Conservation (phyloP, 1,139 yeast species). For the Suhomyces atakaporum region DNA sequence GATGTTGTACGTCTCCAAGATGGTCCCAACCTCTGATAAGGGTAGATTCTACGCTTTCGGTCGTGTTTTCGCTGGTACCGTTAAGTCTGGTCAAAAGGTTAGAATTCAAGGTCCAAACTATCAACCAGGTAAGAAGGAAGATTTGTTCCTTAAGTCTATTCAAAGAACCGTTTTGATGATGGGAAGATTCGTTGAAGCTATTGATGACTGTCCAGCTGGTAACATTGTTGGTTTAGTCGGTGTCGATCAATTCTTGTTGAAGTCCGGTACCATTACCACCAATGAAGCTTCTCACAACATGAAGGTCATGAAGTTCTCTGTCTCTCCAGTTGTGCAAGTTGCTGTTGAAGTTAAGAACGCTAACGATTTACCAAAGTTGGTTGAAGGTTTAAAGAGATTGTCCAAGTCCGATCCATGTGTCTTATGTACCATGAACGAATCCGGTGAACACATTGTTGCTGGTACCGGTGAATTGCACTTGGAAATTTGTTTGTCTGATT, state of each 20-base stretch:
- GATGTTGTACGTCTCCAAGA: conserved; percentile 99
- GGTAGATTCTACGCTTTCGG: conserved; percentile 99
- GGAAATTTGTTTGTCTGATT: conserved; percentile 95
- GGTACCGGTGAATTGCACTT: conserved; percentile 99
- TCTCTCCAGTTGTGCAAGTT: conserved; percentile 98
- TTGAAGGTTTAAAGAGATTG: conserved; percentile 99
- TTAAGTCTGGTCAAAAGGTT: conserved; percentile 97
- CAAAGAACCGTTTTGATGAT: conserved; percentile 99
- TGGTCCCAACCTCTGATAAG: conserved; percentile 99
- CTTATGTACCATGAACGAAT: conserved; percentile 78
- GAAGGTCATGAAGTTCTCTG: conserved; percentile 99
- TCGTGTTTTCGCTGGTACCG: conserved; percentile 99
- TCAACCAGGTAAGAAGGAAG: conserved; percentile 97
- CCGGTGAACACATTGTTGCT: conserved; percentile 99
- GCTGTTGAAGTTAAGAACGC: conserved; percentile 99
- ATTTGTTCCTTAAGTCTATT: conserved; percentile 92
- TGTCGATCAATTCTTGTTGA: conserved; percentile 98
- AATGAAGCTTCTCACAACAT: conserved; percentile 96
- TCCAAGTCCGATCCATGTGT: conserved; percentile 99
- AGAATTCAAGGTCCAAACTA: conserved; percentile 99
- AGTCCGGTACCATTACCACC: conserved; percentile 99
- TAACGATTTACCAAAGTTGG: conserved; percentile 98
- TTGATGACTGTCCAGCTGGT: conserved; percentile 99
- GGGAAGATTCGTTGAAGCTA: conserved; percentile 98
- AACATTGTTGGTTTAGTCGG: conserved; percentile 99